Base-by-base conservation (phyloP, 495 filamentous ascomycete species). In the Diplogelasinospora grovesii region DNA sequence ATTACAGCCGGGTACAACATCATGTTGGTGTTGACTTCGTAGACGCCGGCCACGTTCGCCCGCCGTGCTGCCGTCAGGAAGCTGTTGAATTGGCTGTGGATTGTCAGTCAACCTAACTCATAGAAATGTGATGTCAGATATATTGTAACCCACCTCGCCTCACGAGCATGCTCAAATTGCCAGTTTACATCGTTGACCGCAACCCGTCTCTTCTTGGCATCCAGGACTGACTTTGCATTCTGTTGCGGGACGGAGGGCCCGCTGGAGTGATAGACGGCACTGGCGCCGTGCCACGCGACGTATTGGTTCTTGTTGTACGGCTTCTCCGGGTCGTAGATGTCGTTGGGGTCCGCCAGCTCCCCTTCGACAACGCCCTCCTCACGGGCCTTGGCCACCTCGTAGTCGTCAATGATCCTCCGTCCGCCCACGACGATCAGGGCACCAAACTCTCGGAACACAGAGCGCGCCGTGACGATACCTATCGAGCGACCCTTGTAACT, bases 401-500 rank as follows among this genome's bases (percentile, higher is more conserved):
- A 98, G 61, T 98, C 92, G 57, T 98, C 92, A 35, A 76, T 65
- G 49, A 97, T 71, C 53, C 82, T 83, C 46, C 77, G 81, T 6
- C 92, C 92, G 7, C 88, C 92, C 9, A 98, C 86, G 36, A 98
- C 77, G 54, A 98, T 98, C 38, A 84, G 77, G 1, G 93, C 83
- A 36, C 92, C 92, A 46, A 98, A 98, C 58, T 98, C 92, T 22
- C 93, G 78, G 63, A 96, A 98, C 14, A 98, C 93, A 5, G 92
- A 96, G 14, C 93, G 78, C 20, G 92, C 92, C 9, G 92, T 96
- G 32, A 96, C 92, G 19, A 98, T 88, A 63, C 92, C 92, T 57
- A 98, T 98, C 13, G 92, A 86, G 31, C 92, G 85, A 44, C 92
- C 92, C 59, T 98, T 98, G 78, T 98, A 98, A 23, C 84, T 90